Base-by-base conservation (phyloP, 192 early-diverging fungal species). In the Backusella macrospora region DNA sequence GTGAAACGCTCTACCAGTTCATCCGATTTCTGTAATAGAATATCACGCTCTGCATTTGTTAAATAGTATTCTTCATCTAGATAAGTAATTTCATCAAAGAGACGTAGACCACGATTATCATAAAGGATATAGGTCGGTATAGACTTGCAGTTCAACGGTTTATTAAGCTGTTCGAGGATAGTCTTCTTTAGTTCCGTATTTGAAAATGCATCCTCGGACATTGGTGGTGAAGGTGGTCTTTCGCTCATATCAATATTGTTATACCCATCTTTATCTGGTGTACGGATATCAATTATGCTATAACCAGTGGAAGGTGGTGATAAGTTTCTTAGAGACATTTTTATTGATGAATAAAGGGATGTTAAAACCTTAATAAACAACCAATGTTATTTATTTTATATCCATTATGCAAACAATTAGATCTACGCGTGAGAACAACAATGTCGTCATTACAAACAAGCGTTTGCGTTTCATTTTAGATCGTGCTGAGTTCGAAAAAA, bases 81-180 rank as follows among this genome's bases (percentile, higher is more conserved):
- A 65, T 96, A 93, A 0, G 96, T 97, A 73, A 98, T 96, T 65
- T 92, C 80, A 83, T 97, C 96, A 85, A 93, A 98, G 38, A 94
- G 83, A 63, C 94, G 93, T 15, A 98, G 79, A 7, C 96, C 96
- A 1, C 76, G 68, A 44, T 92, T 89, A 70, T 96, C 91, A 73
- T 98, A 98, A 43, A 97, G 88, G 3, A 96, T 86, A 73, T 96
- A 85, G 0, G 92, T 95, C 0, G 96, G 95, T 65, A 95, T 88
- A 0, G 87, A 89, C 76, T 88, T 88, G 13, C 74, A 43, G 23
- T 71, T 52, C 12, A 38, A 14, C 15, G 76, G 73, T 26, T 81
- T 48, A 6, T 64, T 29, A 16, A 81, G 73, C 5, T 46, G 23
- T 5, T 73, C 43, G 6, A 81, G 29, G 10, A 81, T 78, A 1